Conservation (phyloP, 345 rosid genomes). For the Isatis tinctoria region DNA sequence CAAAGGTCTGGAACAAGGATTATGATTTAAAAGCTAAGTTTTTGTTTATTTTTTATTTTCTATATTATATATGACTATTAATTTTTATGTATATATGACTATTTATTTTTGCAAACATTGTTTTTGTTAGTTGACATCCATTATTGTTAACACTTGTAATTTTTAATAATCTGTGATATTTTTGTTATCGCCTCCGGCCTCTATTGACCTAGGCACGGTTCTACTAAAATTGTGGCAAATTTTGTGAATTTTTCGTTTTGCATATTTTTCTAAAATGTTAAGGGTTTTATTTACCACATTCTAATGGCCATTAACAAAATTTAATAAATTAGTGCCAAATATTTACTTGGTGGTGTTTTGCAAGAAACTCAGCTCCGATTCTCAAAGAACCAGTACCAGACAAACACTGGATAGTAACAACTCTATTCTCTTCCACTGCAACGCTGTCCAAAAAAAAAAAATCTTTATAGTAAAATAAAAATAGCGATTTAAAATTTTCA, state of each 20-base stretch:
- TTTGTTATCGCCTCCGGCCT: no score
- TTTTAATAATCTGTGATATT: no score
- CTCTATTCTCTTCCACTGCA: constrained; percentile 59
- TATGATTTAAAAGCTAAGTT: no score
- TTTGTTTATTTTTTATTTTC: no score
- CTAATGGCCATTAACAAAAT: neutral
- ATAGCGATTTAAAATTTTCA: neutral
- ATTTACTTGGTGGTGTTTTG: constrained; percentile 56
- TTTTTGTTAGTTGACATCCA: no score
- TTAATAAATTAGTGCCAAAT: neutral
- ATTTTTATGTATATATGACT: no score
- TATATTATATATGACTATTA: no score
- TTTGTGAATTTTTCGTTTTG: neutral
- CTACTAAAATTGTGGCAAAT: no score
- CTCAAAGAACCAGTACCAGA: constrained; percentile 93
- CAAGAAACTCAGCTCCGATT: constrained; percentile 92
- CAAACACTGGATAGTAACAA: constrained; percentile 74
- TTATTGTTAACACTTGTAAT: no score
- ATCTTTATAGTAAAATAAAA: neutral
- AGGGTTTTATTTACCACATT: neutral
- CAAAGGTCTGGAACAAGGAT: no score
- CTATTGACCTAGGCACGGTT: no score
- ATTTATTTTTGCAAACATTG: no score
- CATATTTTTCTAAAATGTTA: neutral
- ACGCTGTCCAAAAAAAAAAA: constrained; percentile 41